These are phyloP conservation scores for Diaporthe humulicola DNA, from an alignment of 2,329 filamentous ascomycete species.

Conservation along the genomic window DNA sequence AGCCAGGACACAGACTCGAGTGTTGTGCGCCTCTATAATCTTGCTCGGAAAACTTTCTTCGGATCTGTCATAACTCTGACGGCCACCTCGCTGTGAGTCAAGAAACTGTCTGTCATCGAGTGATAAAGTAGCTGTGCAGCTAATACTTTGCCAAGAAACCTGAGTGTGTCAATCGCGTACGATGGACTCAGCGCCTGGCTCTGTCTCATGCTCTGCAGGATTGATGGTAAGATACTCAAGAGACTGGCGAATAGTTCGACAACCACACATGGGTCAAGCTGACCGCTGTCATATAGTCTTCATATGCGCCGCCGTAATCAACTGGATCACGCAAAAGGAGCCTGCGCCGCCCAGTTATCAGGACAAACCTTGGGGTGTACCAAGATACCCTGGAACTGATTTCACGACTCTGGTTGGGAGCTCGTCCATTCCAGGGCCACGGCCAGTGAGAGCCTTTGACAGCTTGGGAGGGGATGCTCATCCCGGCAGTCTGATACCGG, in stretches of 20 bases:
- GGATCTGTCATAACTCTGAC: constrained; percentile 7
- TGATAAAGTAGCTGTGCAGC: neutral
- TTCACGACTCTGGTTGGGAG: constrained; percentile 6
- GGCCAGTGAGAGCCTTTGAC: neutral
- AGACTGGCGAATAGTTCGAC: neutral
- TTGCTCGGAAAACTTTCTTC: neutral
- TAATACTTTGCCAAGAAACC: neutral
- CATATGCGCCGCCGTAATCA: constrained; percentile 2
- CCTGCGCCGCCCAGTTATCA: neutral
- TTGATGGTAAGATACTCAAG: neutral
- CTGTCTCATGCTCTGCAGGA: constrained; percentile 16
- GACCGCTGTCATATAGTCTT: neutral
- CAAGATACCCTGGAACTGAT: neutral
- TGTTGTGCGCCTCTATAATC: constrained; percentile 12
- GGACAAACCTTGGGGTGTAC: constrained; percentile 10
- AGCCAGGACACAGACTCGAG: neutral
- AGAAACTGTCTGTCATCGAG: neutral
- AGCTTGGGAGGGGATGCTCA: neutral
- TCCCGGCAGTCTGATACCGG: constrained; percentile 1
- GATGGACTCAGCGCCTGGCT: neutral
- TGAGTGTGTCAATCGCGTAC: neutral
- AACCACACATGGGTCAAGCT: neutral
- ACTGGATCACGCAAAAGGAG: constrained; percentile 18
- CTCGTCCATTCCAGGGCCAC: neutral
- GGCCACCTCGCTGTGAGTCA: neutral